Evolutionary conservation across 345 rosid genomes (phyloP), one percentile per base, ranked within the genome.

Genomic region (Toxicodendron radicans): DNA sequence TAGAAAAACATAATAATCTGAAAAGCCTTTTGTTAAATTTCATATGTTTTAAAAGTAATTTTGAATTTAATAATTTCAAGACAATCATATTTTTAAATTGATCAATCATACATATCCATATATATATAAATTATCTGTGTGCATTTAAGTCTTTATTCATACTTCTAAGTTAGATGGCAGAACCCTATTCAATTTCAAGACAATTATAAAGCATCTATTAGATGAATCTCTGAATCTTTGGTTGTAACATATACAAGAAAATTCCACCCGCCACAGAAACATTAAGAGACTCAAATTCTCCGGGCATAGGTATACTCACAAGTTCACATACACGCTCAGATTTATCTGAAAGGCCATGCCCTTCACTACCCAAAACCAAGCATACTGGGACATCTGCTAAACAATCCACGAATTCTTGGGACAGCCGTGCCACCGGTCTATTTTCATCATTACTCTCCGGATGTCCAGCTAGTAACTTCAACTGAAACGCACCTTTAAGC

Each of bases 261-360:
- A 92, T 95, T 27, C 98, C 98, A 63, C 98, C 99, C 9, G 99
- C 97, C 82, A 95, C 94, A 27, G 98, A 91, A 56, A 95, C 97
- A 70, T 93, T 93, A 63, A 95, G 96, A 78, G 98, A 93, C 73
- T 91, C 99, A 61, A 87, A 90, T n/a, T 85, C 78, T 66, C 93
- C 90, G 1, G 90, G 79, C 99, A 95, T 93, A 0, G 94, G 91
- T 75, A 95, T 95, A 76, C 94, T 87, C 66, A 95, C 87, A 13
- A 95, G 95, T 85, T 90, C 88, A 52, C 97, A 90, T 53, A 81
- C 79, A 65, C 54, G 74, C 68, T 72, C 67, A n/a, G 97, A 79
- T 76, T 87, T 76, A 53, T 82, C 87, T 1, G 97, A 89, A 72
- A 95, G 90, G 45, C 99, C 97, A 20, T 70, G 83, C 64, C 97